phyloP scores from a whole-genome alignment of 768 basidiomycete genomes.

The Tephrocybe sp. region DNA sequence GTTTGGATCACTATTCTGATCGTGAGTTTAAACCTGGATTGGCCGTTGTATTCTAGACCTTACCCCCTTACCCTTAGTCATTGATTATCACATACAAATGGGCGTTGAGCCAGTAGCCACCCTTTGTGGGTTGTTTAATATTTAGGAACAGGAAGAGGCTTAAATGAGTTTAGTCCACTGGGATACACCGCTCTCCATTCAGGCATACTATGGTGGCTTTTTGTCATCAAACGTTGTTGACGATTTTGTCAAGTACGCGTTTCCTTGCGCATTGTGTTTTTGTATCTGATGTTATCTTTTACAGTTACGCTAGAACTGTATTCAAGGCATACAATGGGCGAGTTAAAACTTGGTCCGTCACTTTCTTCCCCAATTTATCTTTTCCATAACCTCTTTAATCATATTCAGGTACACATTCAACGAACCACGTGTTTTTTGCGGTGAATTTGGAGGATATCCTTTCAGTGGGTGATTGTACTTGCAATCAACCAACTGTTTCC shows the following conservation, averaged over 20 bases:
- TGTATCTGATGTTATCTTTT: background rate
- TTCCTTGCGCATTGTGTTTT: background rate
- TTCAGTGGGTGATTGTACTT: conserved; percentile 31
- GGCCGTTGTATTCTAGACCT: conserved; percentile 5
- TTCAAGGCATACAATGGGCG: conserved; percentile 47
- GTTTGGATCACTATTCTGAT: conserved; percentile 42
- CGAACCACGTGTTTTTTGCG: conserved; percentile 44
- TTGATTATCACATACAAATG: conserved; percentile 38
- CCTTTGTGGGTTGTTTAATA: conserved; percentile 34
- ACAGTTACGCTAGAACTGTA: conserved; percentile 45
- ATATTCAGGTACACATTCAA: conserved; percentile 48
- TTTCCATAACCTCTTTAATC: background rate
- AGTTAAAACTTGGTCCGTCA: conserved; percentile 42
- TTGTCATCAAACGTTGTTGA: conserved; percentile 41
- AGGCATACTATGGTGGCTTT: conserved; percentile 50
- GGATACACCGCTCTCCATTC: conserved; percentile 45
- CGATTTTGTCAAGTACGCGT: conserved; percentile 42
- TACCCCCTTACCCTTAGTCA: conserved; percentile 24
- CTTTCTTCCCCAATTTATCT: background rate
- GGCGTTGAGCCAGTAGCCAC: conserved; percentile 48
- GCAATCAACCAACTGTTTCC: background rate
- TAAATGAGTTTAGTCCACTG: conserved; percentile 36
- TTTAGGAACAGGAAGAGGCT: background rate
- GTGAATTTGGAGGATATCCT: conserved; percentile 33
- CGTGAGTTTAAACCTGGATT: conserved; percentile 17